phyloP scores from a whole-genome alignment of 352 stramenopile species.

The Phytophthora tentaculata region DNA sequence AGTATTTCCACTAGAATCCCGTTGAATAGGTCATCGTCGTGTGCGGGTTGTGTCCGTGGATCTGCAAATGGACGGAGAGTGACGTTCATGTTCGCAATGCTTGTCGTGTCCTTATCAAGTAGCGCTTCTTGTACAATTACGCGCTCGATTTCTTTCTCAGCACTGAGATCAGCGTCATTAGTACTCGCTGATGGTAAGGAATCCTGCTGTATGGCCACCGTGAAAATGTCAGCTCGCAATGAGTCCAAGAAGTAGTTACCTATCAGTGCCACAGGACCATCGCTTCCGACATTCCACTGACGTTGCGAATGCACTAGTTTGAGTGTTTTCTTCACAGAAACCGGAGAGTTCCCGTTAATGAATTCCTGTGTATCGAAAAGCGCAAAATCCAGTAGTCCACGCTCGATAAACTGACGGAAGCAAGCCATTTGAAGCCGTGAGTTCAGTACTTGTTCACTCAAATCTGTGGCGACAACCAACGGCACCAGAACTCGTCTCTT shows the following conservation, averaged over 20 bases:
- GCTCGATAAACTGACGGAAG: conserved; percentile 56
- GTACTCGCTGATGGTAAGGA: no score
- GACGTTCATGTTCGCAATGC: conserved; percentile 64
- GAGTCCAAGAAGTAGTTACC: conserved; percentile 89
- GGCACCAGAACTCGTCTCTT: conserved; percentile 43
- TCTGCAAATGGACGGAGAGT: conserved; percentile 33
- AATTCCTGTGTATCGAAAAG: conserved; percentile 69
- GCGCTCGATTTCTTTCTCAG: neutral
- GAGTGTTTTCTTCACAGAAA: conserved; percentile 29
- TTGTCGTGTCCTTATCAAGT: conserved; percentile 48
- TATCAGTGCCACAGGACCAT: conserved; percentile 73
- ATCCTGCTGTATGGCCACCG: conserved; percentile 32
- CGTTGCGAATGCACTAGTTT: conserved; percentile 35
- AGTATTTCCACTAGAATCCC: conserved; percentile 45
- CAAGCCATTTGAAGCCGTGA: conserved; percentile 65
- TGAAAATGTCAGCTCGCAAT: conserved; percentile 71
- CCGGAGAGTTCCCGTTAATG: conserved; percentile 15
- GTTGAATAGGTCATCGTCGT: conserved; percentile 49
- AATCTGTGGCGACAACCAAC: conserved; percentile 71
- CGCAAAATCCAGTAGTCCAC: conserved; percentile 68
- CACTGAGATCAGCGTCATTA: neutral
- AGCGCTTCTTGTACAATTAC: conserved; percentile 47
- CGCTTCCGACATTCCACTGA: conserved; percentile 48
- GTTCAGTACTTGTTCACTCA: conserved; percentile 74
- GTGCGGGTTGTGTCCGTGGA: conserved; percentile 32